Conservation (phyloP, 805 yeast species). For the Millerozyma acaciae region DNA sequence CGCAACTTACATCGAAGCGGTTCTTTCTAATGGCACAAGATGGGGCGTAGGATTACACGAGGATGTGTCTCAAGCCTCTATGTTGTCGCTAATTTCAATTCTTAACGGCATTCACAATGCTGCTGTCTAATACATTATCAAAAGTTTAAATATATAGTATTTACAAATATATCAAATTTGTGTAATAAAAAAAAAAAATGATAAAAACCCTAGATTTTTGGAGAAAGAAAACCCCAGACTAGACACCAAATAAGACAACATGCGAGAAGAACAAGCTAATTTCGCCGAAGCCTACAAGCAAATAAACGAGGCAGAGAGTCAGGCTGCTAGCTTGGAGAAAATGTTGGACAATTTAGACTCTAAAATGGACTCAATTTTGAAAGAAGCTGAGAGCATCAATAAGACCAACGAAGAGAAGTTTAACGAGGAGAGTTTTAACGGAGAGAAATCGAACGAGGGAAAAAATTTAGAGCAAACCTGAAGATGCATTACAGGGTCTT, state of each 20-base stretch:
- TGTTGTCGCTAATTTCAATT: slow-evolving; percentile 62
- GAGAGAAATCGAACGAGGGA: neutral
- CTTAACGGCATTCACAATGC: slow-evolving; percentile 44
- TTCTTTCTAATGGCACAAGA: too few species aligned
- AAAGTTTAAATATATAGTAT: neutral
- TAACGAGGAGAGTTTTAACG: slow-evolving; percentile 2
- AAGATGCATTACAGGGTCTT: too few species aligned
- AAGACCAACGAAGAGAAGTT: neutral
- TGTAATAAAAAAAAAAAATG: neutral
- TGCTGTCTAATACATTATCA: neutral
- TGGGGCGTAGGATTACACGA: slow-evolving; percentile 96
- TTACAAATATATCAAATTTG: neutral
- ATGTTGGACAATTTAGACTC: slow-evolving; percentile 63
- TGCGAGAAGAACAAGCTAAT: slow-evolving; percentile 27
- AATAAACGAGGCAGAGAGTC: slow-evolving; percentile 62
- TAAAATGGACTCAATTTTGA: slow-evolving; percentile 54
- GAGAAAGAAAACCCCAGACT: too few species aligned
- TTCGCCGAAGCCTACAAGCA: slow-evolving; percentile 57
- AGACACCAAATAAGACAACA: slow-evolving; percentile 14
- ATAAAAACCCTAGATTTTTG: neutral
- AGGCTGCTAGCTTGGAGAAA: slow-evolving; percentile 59
- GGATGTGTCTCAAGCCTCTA: slow-evolving; percentile 84
- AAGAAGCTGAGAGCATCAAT: slow-evolving; percentile 42
- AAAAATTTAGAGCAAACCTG: too few species aligned
- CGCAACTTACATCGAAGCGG: slow-evolving; percentile 68